These are phyloP conservation scores for Podospora tetraspora DNA, from an alignment of 495 filamentous ascomycete genomes.

Conservation along the genomic window DNA sequence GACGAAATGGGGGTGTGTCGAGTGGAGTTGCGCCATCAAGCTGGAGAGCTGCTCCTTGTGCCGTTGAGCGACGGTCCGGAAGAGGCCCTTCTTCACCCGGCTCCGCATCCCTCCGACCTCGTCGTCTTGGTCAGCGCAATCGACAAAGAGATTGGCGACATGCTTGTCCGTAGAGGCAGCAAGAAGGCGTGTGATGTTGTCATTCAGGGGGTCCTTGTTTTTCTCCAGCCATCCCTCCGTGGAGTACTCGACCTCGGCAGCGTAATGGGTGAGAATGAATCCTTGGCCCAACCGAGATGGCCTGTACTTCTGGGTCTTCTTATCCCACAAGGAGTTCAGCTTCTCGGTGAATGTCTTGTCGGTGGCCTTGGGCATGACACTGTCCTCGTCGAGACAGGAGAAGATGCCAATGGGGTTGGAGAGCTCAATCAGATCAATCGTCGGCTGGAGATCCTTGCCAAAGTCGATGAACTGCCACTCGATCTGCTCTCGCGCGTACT, in stretches of 20 bases:
- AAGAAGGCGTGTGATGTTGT: conserved; percentile 87
- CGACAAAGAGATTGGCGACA: conserved; percentile 77
- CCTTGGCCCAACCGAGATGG: conserved; percentile 82
- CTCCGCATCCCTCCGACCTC: conserved; percentile 59
- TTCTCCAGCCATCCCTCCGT: conserved; percentile 97
- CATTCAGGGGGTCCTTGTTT: conserved; percentile 97
- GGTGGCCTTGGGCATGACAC: conserved; percentile 97
- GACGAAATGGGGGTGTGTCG: conserved; percentile 97
- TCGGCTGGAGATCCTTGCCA: conserved; percentile 93
- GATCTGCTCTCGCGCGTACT: conserved; percentile 96
- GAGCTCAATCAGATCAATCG: conserved; percentile 94
- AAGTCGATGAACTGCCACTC: conserved; percentile 99
- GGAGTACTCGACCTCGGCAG: conserved; percentile 93
- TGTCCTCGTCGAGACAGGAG: conserved; percentile 96
- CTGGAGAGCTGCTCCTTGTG: conserved; percentile 96
- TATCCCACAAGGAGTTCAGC: conserved; percentile 91
- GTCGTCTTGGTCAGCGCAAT: conserved; percentile 75
- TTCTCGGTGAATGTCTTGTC: conserved; percentile 98
- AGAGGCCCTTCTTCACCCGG: conserved; percentile 94
- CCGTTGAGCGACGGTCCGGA: conserved; percentile 92
- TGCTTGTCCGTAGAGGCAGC: conserved; percentile 77
- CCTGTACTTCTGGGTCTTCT: conserved; percentile 89
- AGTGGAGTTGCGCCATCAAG: conserved; percentile 91
- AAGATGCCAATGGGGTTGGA: conserved; percentile 98
- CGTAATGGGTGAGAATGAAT: conserved; percentile 98